Conservation (phyloP, 2,329 filamentous ascomycete species). For the Apiospora arundinis region DNA sequence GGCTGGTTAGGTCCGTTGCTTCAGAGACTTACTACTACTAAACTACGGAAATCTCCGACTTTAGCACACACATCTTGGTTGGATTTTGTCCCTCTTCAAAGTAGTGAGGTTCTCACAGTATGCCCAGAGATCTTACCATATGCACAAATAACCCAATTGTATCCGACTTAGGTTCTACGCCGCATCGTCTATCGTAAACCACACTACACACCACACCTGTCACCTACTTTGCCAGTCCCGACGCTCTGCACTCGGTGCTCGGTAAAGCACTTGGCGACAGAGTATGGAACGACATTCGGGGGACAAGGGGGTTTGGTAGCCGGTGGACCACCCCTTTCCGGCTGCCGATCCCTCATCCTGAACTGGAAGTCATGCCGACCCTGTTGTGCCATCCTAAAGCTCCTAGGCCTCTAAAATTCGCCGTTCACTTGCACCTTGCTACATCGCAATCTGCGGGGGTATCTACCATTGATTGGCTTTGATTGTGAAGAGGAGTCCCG, state of each 20-base stretch:
- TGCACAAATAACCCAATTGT: not conserved
- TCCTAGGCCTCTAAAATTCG: not conserved
- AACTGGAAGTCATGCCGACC: conserved; percentile 5
- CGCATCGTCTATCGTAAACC: not conserved
- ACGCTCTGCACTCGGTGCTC: not conserved
- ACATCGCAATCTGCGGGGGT: conserved; percentile 8
- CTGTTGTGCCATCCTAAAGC: not conserved
- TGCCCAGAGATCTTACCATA: not conserved
- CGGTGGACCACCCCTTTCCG: not conserved
- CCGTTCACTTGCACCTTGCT: not conserved
- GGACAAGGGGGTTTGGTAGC: not conserved
- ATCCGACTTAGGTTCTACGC: not conserved
- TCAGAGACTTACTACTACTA: not conserved
- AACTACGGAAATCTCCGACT: not conserved
- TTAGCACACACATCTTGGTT: not conserved
- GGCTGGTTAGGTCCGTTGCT: not conserved
- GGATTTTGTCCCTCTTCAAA: not conserved
- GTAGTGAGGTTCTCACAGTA: not conserved
- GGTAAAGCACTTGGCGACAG: not conserved
- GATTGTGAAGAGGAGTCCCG: not conserved
- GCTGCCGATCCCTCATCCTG: not conserved
- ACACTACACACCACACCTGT: not conserved
- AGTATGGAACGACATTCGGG: not conserved
- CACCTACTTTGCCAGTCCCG: not conserved
- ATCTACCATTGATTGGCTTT: not conserved